Evolutionary conservation across 129 eudicot genomes (phyloP).

Genomic region (Flaveria trinervia): DNA sequence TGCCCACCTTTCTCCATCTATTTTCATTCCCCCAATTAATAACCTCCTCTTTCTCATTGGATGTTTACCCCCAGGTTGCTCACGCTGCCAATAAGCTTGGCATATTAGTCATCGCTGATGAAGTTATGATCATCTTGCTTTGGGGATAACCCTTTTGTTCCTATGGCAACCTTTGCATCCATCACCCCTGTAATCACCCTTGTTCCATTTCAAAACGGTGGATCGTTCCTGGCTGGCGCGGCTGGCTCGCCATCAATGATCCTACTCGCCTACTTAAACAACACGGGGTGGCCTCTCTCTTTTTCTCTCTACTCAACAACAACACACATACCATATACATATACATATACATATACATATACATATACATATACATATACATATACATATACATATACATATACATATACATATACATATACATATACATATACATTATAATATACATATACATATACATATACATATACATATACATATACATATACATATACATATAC

Average conservation of each 20-base stretch:
- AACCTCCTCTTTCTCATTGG: neutral
- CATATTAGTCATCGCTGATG: slow-evolving; percentile 72
- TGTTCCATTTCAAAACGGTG: slow-evolving; percentile 87
- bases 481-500: no score
- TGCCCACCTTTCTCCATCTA: neutral
- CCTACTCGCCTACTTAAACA: slow-evolving; percentile 54
- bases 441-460: no score
- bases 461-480: no score
- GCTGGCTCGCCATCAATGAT: slow-evolving; percentile 80
- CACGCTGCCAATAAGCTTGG: slow-evolving; percentile 87
- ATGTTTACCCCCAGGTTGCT: slow-evolving; percentile 47
- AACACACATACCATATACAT: neutral
- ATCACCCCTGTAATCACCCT: slow-evolving; percentile 61
- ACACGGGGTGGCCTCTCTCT: slow-evolving; percentile 53
- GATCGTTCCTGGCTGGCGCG: slow-evolving; percentile 94
- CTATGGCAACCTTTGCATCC: slow-evolving; percentile 80
- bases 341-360: no score
- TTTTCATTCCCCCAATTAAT: neutral
- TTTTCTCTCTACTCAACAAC: neutral
- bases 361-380: no score
- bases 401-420: no score
- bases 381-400: no score
- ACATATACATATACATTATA: no score
- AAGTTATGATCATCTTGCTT: slow-evolving; percentile 76
- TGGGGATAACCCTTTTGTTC: slow-evolving; percentile 77